A percentile compares a stretch with the other conserved stretches of the same genome.
Conservation (phyloP, 257 asterid genomes). For the Paulownia fortunei region DNA sequence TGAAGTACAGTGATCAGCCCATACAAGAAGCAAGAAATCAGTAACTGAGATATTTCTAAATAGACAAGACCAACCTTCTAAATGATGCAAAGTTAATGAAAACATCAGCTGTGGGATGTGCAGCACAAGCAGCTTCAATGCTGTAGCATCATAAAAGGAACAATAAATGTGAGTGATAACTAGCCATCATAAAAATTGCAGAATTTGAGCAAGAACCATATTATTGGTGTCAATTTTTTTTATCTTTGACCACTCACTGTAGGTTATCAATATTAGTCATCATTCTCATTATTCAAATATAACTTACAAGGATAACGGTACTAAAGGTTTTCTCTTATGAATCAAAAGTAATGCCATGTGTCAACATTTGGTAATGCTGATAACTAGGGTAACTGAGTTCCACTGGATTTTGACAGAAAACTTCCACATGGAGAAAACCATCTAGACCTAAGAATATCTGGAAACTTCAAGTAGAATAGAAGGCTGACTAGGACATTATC, state of each 20-base stretch:
- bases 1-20: constrained; percentile 30
- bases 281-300: neutral
- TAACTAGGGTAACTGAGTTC: neutral
- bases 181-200: neutral
- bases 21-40: constrained; percentile 29
- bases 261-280: neutral
- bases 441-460: no score
- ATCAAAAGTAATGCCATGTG: neutral
- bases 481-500: no score
- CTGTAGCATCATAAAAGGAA: constrained; percentile 54
- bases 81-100: constrained; percentile 97
- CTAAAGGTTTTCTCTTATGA: neutral
- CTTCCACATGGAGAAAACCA: neutral
- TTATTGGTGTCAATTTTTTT: neutral
- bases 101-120: constrained; percentile 98
- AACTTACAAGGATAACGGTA: neutral
- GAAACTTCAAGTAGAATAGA: no score
- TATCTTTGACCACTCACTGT: neutral
- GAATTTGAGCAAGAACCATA: constrained; percentile 16
- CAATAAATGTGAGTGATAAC: neutral
- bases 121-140: constrained; percentile 91
- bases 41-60: neutral
- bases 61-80: constrained; percentile 75
- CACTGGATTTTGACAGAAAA: neutral
- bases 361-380: neutral